Conservation (phyloP, 345 rosid species). For the Anastatica hierochuntica region DNA sequence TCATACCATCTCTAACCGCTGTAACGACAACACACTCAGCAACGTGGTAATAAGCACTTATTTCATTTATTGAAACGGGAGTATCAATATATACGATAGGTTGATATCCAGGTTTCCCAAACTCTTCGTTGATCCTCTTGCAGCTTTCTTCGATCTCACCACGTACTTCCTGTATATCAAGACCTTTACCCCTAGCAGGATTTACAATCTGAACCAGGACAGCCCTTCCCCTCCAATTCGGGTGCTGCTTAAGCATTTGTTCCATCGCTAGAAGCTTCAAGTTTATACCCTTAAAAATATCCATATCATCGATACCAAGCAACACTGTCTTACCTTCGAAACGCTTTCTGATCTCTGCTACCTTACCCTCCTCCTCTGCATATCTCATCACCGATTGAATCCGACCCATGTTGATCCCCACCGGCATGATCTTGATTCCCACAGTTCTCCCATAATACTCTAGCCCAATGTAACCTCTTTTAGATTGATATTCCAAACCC, state of each 20-base stretch:
- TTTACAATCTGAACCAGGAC: conserved; percentile 32
- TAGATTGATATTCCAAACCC: conserved; percentile 32
- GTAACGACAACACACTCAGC: conserved; percentile 34
- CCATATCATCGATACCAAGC: conserved; percentile 33
- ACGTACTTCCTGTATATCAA: conserved; percentile 19
- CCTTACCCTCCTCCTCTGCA: conserved; percentile 29
- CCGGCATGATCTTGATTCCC: conserved; percentile 36
- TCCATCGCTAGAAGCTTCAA: conserved; percentile 33
- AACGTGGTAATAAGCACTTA: conserved; percentile 26
- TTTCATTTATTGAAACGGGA: conserved; percentile 23
- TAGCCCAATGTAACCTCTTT: conserved; percentile 34
- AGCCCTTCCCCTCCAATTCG: conserved; percentile 33
- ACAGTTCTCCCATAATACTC: conserved; percentile 34
- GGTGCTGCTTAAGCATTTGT: conserved; percentile 28
- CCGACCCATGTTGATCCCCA: conserved; percentile 31
- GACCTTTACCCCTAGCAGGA: conserved; percentile 32
- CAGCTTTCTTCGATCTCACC: conserved; percentile 27
- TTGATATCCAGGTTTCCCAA: conserved; percentile 32
- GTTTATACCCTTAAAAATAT: conserved; percentile 31
- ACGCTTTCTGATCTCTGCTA: conserved; percentile 25
- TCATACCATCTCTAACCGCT: conserved; percentile 36
- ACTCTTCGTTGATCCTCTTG: conserved; percentile 27
- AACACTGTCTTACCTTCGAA: conserved; percentile 30
- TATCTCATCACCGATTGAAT: conserved; percentile 31
- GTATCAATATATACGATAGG: conserved; percentile 27